Evolutionary conservation across 2,329 filamentous ascomycete species (phyloP).

Genomic region (Phialemoniopsis sp.): DNA sequence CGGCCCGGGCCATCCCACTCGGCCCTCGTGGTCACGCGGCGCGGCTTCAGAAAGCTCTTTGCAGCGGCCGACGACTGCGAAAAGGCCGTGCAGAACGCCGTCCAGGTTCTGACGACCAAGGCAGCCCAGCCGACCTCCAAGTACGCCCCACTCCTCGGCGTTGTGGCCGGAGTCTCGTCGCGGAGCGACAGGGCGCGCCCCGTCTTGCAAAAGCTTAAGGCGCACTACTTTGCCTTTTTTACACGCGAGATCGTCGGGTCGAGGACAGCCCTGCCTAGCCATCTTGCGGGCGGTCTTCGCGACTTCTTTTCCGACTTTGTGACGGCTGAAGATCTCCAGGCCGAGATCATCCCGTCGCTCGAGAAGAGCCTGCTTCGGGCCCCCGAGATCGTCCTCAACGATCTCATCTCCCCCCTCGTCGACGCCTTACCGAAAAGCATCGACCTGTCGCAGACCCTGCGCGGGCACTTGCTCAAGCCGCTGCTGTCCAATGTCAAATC

Average conservation of each 20-base stretch:
- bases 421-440: constrained; percentile 62
- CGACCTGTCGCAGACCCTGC: constrained; percentile 74
- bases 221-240: constrained; percentile 77
- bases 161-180: constrained; percentile 81
- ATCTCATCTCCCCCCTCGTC: constrained; percentile 71
- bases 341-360: constrained; percentile 72
- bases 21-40: constrained; percentile 72
- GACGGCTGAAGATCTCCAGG: constrained; percentile 68
- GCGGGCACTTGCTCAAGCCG: constrained; percentile 74
- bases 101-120: constrained; percentile 68
- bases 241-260: constrained; percentile 81
- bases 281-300: constrained; percentile 67
- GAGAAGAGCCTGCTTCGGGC: constrained; percentile 87
- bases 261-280: constrained; percentile 62
- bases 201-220: constrained; percentile 61
- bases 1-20: constrained; percentile 66
- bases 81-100: constrained; percentile 56
- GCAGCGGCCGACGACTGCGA: constrained; percentile 52
- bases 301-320: constrained; percentile 83
- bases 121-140: constrained; percentile 57
- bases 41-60: constrained; percentile 74
- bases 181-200: constrained; percentile 62
- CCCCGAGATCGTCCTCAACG: constrained; percentile 82
- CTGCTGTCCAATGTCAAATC: constrained; percentile 90
- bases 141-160: constrained; percentile 75